Percentiles rank a stretch among this genome's conserved stretches.
These are phyloP conservation scores for Penicillium sp. DNA, from an alignment of 2,329 filamentous ascomycete species.

Conservation along the genomic window DNA sequence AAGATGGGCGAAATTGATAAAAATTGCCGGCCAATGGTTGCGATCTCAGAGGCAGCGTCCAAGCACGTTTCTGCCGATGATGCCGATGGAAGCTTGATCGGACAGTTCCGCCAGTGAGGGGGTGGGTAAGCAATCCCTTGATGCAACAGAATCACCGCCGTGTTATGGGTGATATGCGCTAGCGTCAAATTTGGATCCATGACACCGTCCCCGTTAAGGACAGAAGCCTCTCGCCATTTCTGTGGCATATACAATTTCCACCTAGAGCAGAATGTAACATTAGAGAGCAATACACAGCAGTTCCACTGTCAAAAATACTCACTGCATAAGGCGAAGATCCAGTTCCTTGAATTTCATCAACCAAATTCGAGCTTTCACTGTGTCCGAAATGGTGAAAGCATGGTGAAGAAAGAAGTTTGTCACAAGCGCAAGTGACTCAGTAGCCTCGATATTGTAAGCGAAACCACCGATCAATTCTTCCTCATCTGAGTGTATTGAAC, in stretches of 20 bases:
- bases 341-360: constrained; percentile 53
- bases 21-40: constrained; percentile 51
- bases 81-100: constrained; percentile 41
- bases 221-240: constrained; percentile 41
- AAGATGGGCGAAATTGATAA: constrained; percentile 38
- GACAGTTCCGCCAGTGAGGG: constrained; percentile 23
- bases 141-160: constrained; percentile 53
- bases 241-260: constrained; percentile 52
- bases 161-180: constrained; percentile 54
- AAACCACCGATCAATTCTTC: constrained; percentile 49
- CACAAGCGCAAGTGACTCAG: constrained; percentile 50
- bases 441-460: constrained; percentile 52
- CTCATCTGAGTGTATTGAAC: constrained; percentile 27
- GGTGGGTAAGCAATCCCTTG: constrained; percentile 52
- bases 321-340: constrained; percentile 50
- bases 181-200: constrained; percentile 56
- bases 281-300: no score
- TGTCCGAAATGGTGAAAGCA: no score
- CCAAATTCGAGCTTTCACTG: constrained; percentile 44
- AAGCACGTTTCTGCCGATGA: constrained; percentile 55
- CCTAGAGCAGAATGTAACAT: constrained; percentile 18
- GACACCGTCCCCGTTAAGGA: no score
- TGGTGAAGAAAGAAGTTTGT: constrained; percentile 51
- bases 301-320: constrained; percentile 15
- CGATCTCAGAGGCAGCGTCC: constrained; percentile 49